Conservation (phyloP, 2,329 filamentous ascomycete species). For the Delphinella strobiligena region DNA sequence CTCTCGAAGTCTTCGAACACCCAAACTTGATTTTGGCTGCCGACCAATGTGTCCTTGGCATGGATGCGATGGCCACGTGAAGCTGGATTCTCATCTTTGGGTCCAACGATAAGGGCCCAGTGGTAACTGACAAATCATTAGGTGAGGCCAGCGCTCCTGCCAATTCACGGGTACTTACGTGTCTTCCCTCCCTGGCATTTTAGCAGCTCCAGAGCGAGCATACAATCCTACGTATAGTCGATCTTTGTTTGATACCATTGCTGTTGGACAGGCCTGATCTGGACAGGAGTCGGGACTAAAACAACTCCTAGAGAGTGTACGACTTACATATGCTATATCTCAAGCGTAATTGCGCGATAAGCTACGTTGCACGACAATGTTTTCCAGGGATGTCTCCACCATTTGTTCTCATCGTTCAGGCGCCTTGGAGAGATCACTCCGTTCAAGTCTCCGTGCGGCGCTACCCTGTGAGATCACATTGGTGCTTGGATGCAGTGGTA, state of each 20-base stretch:
- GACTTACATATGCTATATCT: too few species aligned
- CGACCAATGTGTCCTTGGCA: background rate
- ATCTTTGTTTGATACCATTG: background rate
- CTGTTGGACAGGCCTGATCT: too few species aligned
- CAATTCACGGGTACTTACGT: background rate
- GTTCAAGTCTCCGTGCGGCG: too few species aligned
- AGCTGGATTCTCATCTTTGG: background rate
- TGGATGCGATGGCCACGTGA: background rate
- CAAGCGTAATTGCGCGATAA: too few species aligned
- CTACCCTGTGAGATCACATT: too few species aligned
- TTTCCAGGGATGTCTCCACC: too few species aligned
- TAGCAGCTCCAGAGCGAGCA: background rate
- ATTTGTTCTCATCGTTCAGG: too few species aligned
- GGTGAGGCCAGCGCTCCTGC: background rate
- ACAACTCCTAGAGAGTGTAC: too few species aligned
- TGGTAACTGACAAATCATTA: background rate
- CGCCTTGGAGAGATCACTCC: too few species aligned
- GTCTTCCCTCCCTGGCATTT: background rate
- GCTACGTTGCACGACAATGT: too few species aligned
- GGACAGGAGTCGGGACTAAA: too few species aligned
- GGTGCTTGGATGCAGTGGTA: too few species aligned
- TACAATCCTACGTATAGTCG: background rate
- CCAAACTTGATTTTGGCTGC: background rate
- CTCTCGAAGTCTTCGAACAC: background rate
- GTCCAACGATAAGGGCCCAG: background rate